Conservation (phyloP, 164 flowering plant species). For the Paratinospora sagittata region DNA sequence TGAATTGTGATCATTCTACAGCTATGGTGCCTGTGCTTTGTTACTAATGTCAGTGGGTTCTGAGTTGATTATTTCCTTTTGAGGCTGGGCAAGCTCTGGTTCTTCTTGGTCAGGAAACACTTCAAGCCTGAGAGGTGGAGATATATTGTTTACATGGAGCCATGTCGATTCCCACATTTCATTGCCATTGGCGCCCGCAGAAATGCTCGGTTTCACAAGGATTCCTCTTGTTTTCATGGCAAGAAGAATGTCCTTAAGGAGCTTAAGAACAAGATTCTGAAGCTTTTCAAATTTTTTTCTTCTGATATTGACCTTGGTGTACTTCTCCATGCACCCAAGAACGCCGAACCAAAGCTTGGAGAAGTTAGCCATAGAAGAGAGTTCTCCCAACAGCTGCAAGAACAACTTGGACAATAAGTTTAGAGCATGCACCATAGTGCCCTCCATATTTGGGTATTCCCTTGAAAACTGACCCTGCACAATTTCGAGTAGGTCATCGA, state of each 20-base stretch:
- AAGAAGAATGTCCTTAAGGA: constrained; percentile 27
- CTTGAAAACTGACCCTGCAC: constrained; percentile 25
- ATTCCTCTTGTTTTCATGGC: constrained; percentile 28
- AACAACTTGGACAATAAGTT: constrained; percentile 28
- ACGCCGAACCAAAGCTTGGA: constrained; percentile 32
- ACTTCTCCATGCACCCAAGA: constrained; percentile 26
- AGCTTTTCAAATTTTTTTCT: constrained; percentile 32
- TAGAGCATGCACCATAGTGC: constrained; percentile 20
- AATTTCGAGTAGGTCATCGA: constrained; percentile 32
- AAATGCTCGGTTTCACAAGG: constrained; percentile 18
- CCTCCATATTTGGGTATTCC: constrained; percentile 34
- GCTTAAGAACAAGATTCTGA: constrained; percentile 27
- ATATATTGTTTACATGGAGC: constrained; percentile 25
- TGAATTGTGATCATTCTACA: not conserved
- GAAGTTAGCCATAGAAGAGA: constrained; percentile 17
- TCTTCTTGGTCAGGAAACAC: constrained; percentile 29
- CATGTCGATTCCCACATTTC: constrained; percentile 33
- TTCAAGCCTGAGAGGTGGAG: constrained; percentile 24
- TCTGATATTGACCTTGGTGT: constrained; percentile 23
- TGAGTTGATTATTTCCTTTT: constrained; percentile 6
- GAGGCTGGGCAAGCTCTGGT: constrained; percentile 11
- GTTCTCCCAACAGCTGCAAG: constrained; percentile 21
- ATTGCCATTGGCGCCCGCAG: constrained; percentile 17
- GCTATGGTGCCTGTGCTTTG: not conserved
- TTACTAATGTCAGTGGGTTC: not conserved